A percentile compares a stretch with the other conserved stretches of the same genome.
Evolutionary conservation across 495 filamentous ascomycete species (phyloP).

Genomic region (Annulohypoxylon moriforme): DNA sequence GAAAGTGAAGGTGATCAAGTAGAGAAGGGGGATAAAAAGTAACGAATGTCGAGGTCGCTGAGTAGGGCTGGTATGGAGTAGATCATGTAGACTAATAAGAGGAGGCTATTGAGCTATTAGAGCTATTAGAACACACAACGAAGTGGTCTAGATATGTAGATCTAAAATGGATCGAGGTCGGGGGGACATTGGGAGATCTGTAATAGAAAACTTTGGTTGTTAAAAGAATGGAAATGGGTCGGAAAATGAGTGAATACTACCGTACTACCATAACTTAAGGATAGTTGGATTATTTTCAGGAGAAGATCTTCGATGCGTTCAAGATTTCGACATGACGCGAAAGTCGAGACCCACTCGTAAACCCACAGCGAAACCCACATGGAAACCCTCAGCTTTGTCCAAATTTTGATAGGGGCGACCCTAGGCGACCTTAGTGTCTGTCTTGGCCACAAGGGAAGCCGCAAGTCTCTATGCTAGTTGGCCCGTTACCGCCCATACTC

Average conservation of each 20-base stretch:
- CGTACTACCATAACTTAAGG: conserved; percentile 17
- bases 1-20: neutral
- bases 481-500: conserved; percentile 12
- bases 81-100: conserved; percentile 8
- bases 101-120: too few species aligned
- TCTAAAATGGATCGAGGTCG: conserved; percentile 31
- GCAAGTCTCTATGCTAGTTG: conserved; percentile 23
- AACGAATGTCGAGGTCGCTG: conserved; percentile 29
- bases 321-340: conserved; percentile 46
- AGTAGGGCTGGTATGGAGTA: conserved; percentile 14
- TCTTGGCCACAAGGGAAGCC: conserved; percentile 35
- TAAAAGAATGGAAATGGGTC: conserved; percentile 26
- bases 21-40: neutral
- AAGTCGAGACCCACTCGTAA: conserved; percentile 18
- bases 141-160: conserved; percentile 41
- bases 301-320: conserved; percentile 46
- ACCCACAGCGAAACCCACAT: conserved; percentile 31
- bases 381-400: conserved; percentile 30
- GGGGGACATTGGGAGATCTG: conserved; percentile 36
- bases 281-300: conserved; percentile 27
- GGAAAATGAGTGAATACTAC: conserved; percentile 23
- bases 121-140: conserved; percentile 31
- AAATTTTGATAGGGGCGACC: conserved; percentile 36
- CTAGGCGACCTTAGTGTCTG: conserved; percentile 8
- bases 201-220: conserved; percentile 7